phyloP scores from a whole-genome alignment of 768 basidiomycete genomes.

The Boletus barrowsii region DNA sequence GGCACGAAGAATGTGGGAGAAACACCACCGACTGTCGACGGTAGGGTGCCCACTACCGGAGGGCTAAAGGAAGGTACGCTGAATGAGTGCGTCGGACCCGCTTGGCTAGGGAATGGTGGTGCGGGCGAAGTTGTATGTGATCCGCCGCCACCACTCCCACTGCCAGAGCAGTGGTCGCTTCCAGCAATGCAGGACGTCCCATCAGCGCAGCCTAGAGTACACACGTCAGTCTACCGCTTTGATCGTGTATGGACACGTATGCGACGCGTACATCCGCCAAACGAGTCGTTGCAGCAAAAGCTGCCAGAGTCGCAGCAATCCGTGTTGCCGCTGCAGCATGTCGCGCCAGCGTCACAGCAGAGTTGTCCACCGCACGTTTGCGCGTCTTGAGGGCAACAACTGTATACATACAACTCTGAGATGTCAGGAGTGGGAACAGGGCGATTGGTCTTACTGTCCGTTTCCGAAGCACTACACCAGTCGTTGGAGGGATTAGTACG shows the following conservation, averaged over 20 bases:
- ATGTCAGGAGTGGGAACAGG: no score
- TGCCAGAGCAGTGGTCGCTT: constrained; percentile 4
- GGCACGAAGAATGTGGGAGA: background rate
- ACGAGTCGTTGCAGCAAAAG: constrained; percentile 20
- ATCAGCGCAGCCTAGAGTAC: constrained; percentile 16
- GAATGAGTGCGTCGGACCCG: background rate
- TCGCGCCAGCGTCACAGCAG: constrained; percentile 12
- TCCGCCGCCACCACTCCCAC: background rate
- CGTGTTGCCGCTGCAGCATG: constrained; percentile 6
- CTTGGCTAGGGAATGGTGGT: no score
- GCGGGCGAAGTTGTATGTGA: background rate
- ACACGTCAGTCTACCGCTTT: background rate
- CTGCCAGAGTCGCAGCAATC: constrained; percentile 11
- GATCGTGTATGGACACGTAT: background rate
- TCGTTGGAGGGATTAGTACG: background rate
- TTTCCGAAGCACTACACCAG: constrained; percentile 8
- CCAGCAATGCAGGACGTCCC: constrained; percentile 8
- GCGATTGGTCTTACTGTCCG: constrained; percentile 1
- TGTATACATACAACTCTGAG: background rate
- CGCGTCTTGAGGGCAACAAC: constrained; percentile 16
- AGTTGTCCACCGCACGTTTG: constrained; percentile 11
- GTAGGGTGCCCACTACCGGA: no score
- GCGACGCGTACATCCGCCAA: constrained; percentile 21
- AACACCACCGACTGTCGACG: no score
- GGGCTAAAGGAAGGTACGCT: no score